Base-by-base conservation (phyloP, 106 monocot genomes). In the Acorus gramineus region DNA sequence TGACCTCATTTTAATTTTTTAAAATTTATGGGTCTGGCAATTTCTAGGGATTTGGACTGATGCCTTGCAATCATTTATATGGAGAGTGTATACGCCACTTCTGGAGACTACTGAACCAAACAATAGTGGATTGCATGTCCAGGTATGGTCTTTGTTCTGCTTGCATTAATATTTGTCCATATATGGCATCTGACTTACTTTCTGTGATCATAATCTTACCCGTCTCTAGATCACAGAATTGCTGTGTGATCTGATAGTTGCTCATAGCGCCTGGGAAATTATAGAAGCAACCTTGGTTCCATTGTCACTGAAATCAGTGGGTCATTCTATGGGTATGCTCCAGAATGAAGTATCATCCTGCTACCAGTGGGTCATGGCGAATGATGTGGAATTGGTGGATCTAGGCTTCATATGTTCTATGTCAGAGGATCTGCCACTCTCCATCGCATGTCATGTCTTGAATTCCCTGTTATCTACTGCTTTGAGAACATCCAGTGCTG, bases 281-380 rank as follows among this genome's bases (percentile, higher is more conserved):
- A 48, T 78, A 28, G 78, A 63, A 13, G 73, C 63, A 46, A 84
- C 78, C 9, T n/a, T 94, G 46, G 78, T 90, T 11, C 81, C 81
- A 2, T 75, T 84, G 44, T 94, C 89, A 52, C 73, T 94, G 67
- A 73, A 71, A 53, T 86, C 88, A 4, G 28, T 84, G 8, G 72
- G 79, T 42, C 42, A 64, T 44, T 42, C 51, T 3, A 43, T 84
- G 28, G 80, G 70, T 14, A 73, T 75, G 54, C 3, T 50, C 42
- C 62, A 50, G 3, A 82, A 62, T 52, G 67, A 64, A 2, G 66
- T 72, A 50, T 42, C 69, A 53, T 62, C 71, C 12, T 46, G 69
- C 54, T 77, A 62, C 50, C 44, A 65, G 8, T 84, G 78, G 74
- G 28, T 28, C 28, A 28, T 28, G 28, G 28, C 28, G 1, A 70